phyloP scores from a whole-genome alignment of 2,329 filamentous ascomycete genomes.

The Periglandula ipomoeae region DNA sequence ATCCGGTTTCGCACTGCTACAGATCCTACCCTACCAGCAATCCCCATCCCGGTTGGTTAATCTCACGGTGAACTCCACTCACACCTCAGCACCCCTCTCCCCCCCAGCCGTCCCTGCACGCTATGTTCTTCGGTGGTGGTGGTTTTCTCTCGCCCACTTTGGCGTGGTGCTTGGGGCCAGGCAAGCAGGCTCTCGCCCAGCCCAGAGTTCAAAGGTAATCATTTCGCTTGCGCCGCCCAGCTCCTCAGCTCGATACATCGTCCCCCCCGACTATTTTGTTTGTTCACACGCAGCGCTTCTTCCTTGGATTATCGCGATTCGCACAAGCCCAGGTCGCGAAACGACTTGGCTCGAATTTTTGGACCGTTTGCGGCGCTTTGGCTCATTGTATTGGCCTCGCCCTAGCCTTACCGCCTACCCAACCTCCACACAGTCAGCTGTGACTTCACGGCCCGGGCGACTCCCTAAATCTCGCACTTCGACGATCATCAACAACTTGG shows the following conservation, averaged over 20 bases:
- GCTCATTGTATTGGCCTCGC: constrained; percentile 3
- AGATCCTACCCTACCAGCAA: constrained; percentile 19
- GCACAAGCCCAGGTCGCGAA: constrained; percentile 5
- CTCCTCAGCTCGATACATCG: constrained; percentile 36
- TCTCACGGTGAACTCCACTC: constrained; percentile 33
- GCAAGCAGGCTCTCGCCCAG: constrained; percentile 7
- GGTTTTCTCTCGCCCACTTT: not conserved
- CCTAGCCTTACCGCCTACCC: constrained; percentile 3
- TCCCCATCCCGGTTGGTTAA: constrained; percentile 27
- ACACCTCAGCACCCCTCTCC: constrained; percentile 23
- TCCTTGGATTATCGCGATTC: constrained; percentile 6
- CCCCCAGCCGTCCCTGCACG: constrained; percentile 7
- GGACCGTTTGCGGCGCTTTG: constrained; percentile 9
- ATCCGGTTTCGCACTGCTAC: constrained; percentile 1
- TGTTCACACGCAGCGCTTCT: constrained; percentile 9
- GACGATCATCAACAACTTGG: constrained; percentile 3
- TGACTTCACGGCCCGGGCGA: constrained; percentile 1
- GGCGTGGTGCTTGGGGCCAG: constrained; percentile 11
- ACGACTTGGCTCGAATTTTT: constrained; percentile 1
- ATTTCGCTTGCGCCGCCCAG: constrained; percentile 43
- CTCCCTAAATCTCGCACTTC: constrained; percentile 8
- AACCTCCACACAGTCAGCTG: constrained; percentile 1
- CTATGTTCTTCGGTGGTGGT: constrained; percentile 1
- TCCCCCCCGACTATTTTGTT: constrained; percentile 13
- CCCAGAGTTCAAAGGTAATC: constrained; percentile 30